phyloP scores from a whole-genome alignment of 140 eudicot genomes.

The Anethum foeniculum region DNA sequence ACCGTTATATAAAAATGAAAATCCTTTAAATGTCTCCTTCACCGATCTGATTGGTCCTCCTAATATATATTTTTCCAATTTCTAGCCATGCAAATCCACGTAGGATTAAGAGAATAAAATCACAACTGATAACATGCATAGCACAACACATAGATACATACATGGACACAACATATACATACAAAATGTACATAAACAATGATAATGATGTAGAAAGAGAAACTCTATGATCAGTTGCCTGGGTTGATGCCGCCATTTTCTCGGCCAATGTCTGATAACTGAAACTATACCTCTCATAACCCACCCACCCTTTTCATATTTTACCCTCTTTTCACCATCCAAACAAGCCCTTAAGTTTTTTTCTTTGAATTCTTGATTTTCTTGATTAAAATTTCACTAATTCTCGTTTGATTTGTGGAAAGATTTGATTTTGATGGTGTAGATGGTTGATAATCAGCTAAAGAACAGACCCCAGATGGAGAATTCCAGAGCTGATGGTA shows the following conservation, averaged over 20 bases:
- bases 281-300: constrained; percentile 16
- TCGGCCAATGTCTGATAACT: constrained; percentile 21
- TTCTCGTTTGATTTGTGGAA: background rate
- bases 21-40: too few species aligned
- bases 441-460: background rate
- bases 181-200: background rate
- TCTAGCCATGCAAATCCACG: constrained; percentile 10
- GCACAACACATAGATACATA: background rate
- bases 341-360: constrained; percentile 7
- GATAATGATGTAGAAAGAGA: constrained; percentile 6
- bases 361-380: background rate
- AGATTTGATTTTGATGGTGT: background rate
- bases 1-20: too few species aligned
- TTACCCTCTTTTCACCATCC: background rate
- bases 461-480: background rate
- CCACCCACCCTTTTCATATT: constrained; percentile 9
- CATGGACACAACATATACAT: background rate
- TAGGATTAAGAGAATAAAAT: background rate
- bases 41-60: background rate
- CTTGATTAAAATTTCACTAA: constrained; percentile 1
- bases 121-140: background rate
- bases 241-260: constrained; percentile 27
- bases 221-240: constrained; percentile 6
- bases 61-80: background rate
- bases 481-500: background rate